Conservation (phyloP, 2,329 filamentous ascomycete genomes). For the Aspergillus brasiliensis region DNA sequence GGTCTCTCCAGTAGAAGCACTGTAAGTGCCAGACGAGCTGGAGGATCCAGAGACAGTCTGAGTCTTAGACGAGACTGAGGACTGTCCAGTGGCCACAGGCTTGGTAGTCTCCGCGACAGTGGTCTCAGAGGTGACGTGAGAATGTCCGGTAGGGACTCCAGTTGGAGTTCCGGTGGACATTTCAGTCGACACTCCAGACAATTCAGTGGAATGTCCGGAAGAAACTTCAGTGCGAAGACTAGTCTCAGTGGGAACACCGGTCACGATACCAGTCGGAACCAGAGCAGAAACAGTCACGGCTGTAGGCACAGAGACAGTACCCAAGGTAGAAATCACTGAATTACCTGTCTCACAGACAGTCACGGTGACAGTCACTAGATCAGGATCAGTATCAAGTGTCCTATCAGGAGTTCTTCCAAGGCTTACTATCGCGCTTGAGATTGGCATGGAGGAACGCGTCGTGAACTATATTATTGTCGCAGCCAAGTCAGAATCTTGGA, state of each 20-base stretch:
- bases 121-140: neutral
- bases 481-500: neutral
- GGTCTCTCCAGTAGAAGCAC: neutral
- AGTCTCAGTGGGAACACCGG: slow-evolving; percentile 5
- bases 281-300: slow-evolving; percentile 3
- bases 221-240: neutral
- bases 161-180: neutral
- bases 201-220: neutral
- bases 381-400: neutral
- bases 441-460: neutral
- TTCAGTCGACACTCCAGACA: neutral
- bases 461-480: neutral
- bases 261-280: neutral
- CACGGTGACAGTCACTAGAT: slow-evolving; percentile 25
- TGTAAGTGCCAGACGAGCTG: neutral
- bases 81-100: neutral
- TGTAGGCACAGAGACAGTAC: neutral
- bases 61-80: neutral
- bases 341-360: slow-evolving; percentile 20
- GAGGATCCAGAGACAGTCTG: neutral
- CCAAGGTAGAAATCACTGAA: neutral
- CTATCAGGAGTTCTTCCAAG: too few relatives aligned
- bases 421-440: slow-evolving; percentile 8
- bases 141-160: neutral
- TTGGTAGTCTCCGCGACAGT: neutral